Percentiles rank a stretch among this genome's conserved stretches.
Evolutionary conservation across 805 yeast genomes (phyloP).

Genomic region (Kuraishia piskuri): DNA sequence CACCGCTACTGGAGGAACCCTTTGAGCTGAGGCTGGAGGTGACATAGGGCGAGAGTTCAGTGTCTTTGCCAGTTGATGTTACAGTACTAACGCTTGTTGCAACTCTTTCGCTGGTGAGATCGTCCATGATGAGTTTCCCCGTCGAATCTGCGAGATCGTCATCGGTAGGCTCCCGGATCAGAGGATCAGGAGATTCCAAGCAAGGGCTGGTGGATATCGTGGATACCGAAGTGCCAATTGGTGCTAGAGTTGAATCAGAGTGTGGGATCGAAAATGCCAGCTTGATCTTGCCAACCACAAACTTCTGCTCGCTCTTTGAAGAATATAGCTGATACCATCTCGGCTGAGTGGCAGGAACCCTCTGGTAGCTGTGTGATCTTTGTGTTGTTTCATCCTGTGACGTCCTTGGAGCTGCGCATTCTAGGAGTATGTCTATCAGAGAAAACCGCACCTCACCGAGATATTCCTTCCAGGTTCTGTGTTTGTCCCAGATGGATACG

Average conservation of each 20-base stretch:
- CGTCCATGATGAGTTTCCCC: neutral
- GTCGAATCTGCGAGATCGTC: neutral
- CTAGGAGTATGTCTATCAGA: slow-evolving; percentile 12
- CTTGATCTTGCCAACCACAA: slow-evolving; percentile 17
- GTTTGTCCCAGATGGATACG: slow-evolving; percentile 13
- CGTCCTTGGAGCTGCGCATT: slow-evolving; percentile 2
- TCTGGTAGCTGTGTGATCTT: slow-evolving; percentile 4
- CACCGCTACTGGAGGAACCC: neutral
- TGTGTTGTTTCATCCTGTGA: slow-evolving; percentile 1
- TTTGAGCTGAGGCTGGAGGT: neutral
- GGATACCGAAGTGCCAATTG: too few species aligned
- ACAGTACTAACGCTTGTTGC: neutral
- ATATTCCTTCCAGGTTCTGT: slow-evolving; percentile 13
- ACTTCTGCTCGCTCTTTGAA: slow-evolving; percentile 14
- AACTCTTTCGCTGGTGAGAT: neutral
- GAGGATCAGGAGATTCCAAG: too few species aligned
- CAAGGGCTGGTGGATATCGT: too few species aligned
- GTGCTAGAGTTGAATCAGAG: neutral
- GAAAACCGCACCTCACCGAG: slow-evolving; percentile 20
- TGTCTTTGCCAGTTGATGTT: neutral
- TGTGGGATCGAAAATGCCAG: slow-evolving; percentile 10
- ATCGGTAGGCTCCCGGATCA: too few species aligned
- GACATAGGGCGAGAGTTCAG: neutral
- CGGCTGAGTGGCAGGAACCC: slow-evolving; percentile 6
- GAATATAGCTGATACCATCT: slow-evolving; percentile 17